Percentiles rank a stretch among this genome's conserved stretches.
Evolutionary conservation across 2,329 filamentous ascomycete genomes (phyloP).

Genomic region (Phialophora chinensis): DNA sequence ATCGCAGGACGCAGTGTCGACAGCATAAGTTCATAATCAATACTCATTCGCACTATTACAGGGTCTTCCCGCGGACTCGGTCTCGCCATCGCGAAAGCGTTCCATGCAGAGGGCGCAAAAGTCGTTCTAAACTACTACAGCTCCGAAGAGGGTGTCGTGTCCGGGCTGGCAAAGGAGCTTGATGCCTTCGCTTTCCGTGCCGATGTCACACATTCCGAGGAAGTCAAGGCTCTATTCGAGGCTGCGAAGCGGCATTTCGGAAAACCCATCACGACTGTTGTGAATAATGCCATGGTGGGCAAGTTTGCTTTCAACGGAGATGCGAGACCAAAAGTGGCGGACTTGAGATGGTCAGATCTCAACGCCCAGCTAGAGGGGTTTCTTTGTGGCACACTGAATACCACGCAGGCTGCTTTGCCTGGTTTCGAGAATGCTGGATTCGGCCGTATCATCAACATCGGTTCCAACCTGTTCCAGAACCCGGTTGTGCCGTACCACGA

Average conservation of each 20-base stretch:
- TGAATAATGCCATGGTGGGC: conserved; percentile 37
- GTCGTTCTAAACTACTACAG: conserved; percentile 35
- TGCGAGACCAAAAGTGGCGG: conserved; percentile 28
- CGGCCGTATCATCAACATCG: conserved; percentile 37
- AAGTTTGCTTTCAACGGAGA: conserved; percentile 38
- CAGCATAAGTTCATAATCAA: background rate
- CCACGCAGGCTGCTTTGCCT: conserved; percentile 33
- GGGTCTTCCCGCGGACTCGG: conserved; percentile 34
- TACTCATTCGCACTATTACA: conserved; percentile 1
- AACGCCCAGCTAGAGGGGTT: conserved; percentile 33
- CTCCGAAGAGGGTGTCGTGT: conserved; percentile 14
- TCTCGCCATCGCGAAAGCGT: conserved; percentile 31
- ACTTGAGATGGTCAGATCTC: conserved; percentile 34
- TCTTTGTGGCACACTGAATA: conserved; percentile 33
- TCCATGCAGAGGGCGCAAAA: conserved; percentile 25
- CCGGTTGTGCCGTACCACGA: conserved; percentile 38
- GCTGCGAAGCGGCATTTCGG: conserved; percentile 23
- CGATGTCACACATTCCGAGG: conserved; percentile 30
- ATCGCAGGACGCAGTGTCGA: background rate
- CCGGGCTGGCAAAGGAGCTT: conserved; percentile 22
- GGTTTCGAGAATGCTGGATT: conserved; percentile 29
- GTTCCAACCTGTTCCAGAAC: conserved; percentile 35
- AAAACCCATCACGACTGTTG: conserved; percentile 33
- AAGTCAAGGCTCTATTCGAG: conserved; percentile 30
- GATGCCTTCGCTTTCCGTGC: conserved; percentile 27